Conservation (phyloP, 495 filamentous ascomycete genomes). For the Talaromyces trachyspermus region DNA sequence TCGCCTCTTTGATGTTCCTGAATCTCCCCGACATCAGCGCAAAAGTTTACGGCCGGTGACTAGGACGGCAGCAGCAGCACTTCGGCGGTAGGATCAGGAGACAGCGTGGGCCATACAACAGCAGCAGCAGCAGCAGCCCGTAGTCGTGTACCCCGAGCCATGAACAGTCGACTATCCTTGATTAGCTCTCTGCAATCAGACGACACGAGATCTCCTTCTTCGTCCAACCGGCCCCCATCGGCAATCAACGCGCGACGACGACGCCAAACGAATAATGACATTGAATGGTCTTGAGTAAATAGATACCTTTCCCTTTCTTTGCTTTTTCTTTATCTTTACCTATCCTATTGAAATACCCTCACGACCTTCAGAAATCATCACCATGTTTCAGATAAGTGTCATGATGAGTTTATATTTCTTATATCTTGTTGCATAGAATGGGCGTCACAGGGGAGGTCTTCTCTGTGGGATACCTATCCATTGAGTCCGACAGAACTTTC, state of each 20-base stretch:
- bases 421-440: not conserved
- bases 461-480: too few relatives aligned
- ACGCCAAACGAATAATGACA: slow-evolving; percentile 29
- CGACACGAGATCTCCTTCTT: slow-evolving; percentile 25
- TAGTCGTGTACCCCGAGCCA: slow-evolving; percentile 35
- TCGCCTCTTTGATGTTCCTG: slow-evolving; percentile 35
- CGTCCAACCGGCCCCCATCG: slow-evolving; percentile 25
- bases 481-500: too few relatives aligned
- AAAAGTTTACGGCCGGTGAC: slow-evolving; percentile 40
- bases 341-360: slow-evolving; percentile 3
- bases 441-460: too few relatives aligned
- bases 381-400: too few relatives aligned
- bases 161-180: slow-evolving; percentile 36
- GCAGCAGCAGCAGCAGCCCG: too few relatives aligned
- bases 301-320: slow-evolving; percentile 10
- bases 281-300: slow-evolving; percentile 24
- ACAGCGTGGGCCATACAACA: slow-evolving; percentile 29
- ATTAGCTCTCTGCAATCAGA: slow-evolving; percentile 32
- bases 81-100: slow-evolving; percentile 22
- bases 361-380: not conserved
- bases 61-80: slow-evolving; percentile 38
- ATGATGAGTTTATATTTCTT: slow-evolving; percentile 1
- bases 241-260: slow-evolving; percentile 34
- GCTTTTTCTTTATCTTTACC: slow-evolving; percentile 6
- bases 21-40: slow-evolving; percentile 36